Evolutionary conservation across 495 filamentous ascomycete genomes (phyloP).

Genomic region (Paragyromitra xinjiangensis): DNA sequence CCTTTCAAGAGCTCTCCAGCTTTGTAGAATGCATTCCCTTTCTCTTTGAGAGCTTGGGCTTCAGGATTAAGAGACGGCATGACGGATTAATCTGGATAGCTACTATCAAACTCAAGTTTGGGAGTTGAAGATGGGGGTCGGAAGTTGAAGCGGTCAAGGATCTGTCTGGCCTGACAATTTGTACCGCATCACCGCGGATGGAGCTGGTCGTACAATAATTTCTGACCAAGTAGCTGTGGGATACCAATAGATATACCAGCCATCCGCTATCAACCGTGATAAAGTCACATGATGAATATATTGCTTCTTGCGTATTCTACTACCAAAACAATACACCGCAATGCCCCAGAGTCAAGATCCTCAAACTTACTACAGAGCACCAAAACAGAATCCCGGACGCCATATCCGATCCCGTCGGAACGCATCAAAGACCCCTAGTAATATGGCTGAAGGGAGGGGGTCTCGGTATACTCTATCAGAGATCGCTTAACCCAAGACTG

Average conservation of each 20-base stretch:
- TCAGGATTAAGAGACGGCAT: slow-evolving; percentile 13
- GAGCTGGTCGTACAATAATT: not conserved
- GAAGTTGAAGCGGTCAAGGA: not conserved
- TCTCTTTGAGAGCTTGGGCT: slow-evolving; percentile 24
- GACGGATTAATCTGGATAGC: not conserved
- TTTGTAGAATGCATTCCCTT: slow-evolving; percentile 49
- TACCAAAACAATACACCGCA: not conserved
- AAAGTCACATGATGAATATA: not conserved
- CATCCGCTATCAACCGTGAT: not conserved
- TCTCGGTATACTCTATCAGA: not conserved
- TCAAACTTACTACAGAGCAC: not conserved
- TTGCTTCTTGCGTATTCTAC: not conserved
- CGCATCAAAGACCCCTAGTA: too few species aligned
- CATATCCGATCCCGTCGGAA: not conserved
- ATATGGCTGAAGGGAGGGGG: not conserved
- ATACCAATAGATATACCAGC: not conserved
- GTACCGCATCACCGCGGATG: not conserved
- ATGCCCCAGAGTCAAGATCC: not conserved
- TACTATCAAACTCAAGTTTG: not conserved
- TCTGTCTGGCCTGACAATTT: not conserved
- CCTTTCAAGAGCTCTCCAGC: slow-evolving; percentile 45
- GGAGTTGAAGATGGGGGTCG: not conserved
- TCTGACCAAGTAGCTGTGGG: not conserved
- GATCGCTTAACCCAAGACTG: not conserved
- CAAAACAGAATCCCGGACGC: not conserved